Evolutionary conservation across 768 basidiomycete genomes (phyloP), one percentile per base, ranked within the genome.

Genomic region (Lepiota venenata): DNA sequence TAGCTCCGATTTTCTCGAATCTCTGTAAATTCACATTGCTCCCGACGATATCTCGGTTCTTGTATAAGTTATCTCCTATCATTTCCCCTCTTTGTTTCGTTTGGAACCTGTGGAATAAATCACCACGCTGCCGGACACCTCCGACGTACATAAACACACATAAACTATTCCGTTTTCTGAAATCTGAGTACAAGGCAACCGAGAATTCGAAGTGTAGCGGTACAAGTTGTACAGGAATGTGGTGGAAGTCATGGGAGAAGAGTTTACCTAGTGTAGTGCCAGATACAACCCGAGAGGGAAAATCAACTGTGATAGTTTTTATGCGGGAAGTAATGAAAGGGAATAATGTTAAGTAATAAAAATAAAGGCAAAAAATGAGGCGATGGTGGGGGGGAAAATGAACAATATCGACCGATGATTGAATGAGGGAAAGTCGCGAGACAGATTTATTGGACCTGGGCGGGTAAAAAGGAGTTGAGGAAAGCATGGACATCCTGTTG

Each of bases 341-440:
- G n/a, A 51, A 54, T 50, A 49, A 52, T 43, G 35, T 47, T 50
- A 45, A 48, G 15, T n/a, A 48, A 36, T 36, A 47, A 55, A 53
- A 57, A 40, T 46, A 49, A 40, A 52, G 37, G 44, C 25, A 50
- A 38, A 47, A 21, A 52, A 50, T 9, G 52, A 53, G 50, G 42
- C 43, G 56, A 49, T 47, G 46, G 56, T 21, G 40, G 41, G 10
- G 8, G 4, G 9, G 3, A 32, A 47, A 38, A 55, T 40, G 22
- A 16, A 49, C 9, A 45, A 42, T 6, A 56, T 35, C 27, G 25
- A 35, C 41, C 18, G 41, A 21, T 32, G 29, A 29, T n/a, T 44
- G 40, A 36, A 32, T 38, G 20, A 57, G 46, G 10, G 25, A 32
- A 37, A 32, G 22, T 44, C 32, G 32, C 32, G 32, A 32, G 32